These are phyloP conservation scores for Tulasnella sp. DNA, from an alignment of 768 basidiomycete species.

Conservation along the genomic window DNA sequence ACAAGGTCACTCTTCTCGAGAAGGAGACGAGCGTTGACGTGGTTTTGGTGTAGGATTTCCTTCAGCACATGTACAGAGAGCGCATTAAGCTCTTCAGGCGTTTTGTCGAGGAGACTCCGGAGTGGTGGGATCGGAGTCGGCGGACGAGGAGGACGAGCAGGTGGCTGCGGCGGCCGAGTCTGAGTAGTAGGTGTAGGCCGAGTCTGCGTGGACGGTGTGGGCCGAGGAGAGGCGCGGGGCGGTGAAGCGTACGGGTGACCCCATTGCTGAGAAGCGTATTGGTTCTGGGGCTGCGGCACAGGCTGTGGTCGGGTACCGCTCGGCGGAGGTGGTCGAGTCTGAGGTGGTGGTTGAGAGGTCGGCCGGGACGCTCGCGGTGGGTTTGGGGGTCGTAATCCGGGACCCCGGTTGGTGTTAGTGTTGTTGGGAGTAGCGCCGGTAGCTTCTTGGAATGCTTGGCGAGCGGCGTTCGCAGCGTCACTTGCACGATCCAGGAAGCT, in stretches of 20 bases:
- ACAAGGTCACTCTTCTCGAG: slow-evolving; percentile 87
- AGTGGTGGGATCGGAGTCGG: slow-evolving; percentile 46
- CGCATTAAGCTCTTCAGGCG: slow-evolving; percentile 40
- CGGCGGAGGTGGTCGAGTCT: background rate
- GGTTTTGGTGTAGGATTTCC: slow-evolving; percentile 58
- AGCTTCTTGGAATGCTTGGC: slow-evolving; percentile 18
- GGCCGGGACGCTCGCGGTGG: slow-evolving; percentile 5
- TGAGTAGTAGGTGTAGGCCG: too few relatives aligned
- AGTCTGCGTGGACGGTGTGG: slow-evolving; percentile 15
- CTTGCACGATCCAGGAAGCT: slow-evolving; percentile 36
- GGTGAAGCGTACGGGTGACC: background rate
- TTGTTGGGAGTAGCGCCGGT: slow-evolving; percentile 14
- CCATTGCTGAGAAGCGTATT: background rate
- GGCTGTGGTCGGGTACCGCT: background rate
- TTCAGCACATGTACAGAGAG: slow-evolving; percentile 69
- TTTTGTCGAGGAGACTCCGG: slow-evolving; percentile 53
- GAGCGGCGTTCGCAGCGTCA: slow-evolving; percentile 19
- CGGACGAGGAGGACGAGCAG: slow-evolving; percentile 25
- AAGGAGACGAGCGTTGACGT: slow-evolving; percentile 44
- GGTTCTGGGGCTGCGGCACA: slow-evolving; percentile 14
- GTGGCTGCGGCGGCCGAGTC: slow-evolving; percentile 28
- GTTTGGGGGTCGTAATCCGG: slow-evolving; percentile 19
- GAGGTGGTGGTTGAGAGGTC: slow-evolving; percentile 6
- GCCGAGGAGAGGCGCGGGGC: slow-evolving; percentile 18
- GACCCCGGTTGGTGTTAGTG: background rate